Base-by-base conservation (phyloP, 306 rosid species). In the Rosa multiflora region DNA sequence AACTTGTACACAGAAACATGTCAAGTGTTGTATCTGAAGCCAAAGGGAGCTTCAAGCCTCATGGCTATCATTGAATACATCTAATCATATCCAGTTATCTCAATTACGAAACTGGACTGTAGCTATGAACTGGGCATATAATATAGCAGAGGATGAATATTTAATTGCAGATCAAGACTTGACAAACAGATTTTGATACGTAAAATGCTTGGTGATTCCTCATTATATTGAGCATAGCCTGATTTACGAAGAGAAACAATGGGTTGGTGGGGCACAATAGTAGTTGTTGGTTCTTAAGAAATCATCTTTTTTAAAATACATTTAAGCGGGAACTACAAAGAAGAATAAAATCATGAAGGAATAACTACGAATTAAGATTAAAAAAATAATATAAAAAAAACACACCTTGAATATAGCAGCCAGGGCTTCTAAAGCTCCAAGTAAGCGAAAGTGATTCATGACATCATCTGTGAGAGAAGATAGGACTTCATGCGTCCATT, bases 331-430 rank as follows among this genome's bases (percentile, higher is more conserved):
- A 72, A 83, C 80, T 4, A 35, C 72, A 79, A 73, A 67, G 82
- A 62, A 52, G 72, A 74, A 8, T 21, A 55, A 82, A 86, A 76
- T 13, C 15, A 55, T 6, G 6, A 18, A 18, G 20, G 5, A 17
- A 20, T 6, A 20, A 55, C 3, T 17, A 55, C 21, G 1, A 20
- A 20, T 8, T 1, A 20, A 55, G 11, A 55, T 7, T 7, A 55
- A 6, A 55, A 1, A 32, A 32, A 26, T 32, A 32, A 32, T 32
- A 32, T n/a, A 32, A 32, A 32, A 32, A 32, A 32, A 32, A 3
- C 78, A 84, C 78, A 95, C 99, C 99, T 92, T 95, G 84, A 95
- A 95, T 88, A 92, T 83, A 76, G 91, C 86, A 86, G 97, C 94
- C 79, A 95, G 75, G 62, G 98, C 88, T 84, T 90, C 97, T 49